phyloP scores from a whole-genome alignment of 495 filamentous ascomycete species.

The Neurospora tetraspora region DNA sequence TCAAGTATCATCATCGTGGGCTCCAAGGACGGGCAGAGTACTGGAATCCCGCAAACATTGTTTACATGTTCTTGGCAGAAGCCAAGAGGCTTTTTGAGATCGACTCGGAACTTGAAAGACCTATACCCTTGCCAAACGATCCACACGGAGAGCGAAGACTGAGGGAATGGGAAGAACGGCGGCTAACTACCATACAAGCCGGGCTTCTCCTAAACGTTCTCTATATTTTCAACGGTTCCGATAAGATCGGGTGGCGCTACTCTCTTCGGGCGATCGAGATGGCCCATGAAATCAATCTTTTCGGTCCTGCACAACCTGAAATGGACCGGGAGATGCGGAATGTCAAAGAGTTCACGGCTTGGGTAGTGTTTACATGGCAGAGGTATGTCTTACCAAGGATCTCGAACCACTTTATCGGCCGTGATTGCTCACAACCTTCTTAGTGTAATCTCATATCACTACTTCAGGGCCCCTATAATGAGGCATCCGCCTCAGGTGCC shows the following conservation, averaged over 20 bases:
- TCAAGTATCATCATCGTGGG: constrained; percentile 22
- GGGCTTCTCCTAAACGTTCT: constrained; percentile 19
- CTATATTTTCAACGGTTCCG: constrained; percentile 23
- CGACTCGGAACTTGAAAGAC: constrained; percentile 13
- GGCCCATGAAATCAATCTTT: constrained; percentile 23
- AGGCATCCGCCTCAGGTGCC: constrained; percentile 15
- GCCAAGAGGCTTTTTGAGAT: constrained; percentile 29
- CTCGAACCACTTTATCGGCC: constrained; percentile 1
- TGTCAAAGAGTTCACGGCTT: constrained; percentile 26
- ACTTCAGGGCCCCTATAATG: constrained; percentile 16
- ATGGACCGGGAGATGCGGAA: constrained; percentile 7
- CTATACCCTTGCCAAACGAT: constrained; percentile 8
- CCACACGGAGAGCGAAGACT: constrained; percentile 9
- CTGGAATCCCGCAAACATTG: constrained; percentile 27
- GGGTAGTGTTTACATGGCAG: constrained; percentile 27
- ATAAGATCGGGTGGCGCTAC: constrained; percentile 27
- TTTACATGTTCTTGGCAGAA: constrained; percentile 32
- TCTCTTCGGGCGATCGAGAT: constrained; percentile 23
- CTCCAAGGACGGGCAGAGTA: constrained; percentile 21
- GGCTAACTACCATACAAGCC: constrained; percentile 28
- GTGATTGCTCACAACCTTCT: neutral
- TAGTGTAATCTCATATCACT: constrained; percentile 20
- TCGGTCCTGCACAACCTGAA: neutral
- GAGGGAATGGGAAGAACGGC: constrained; percentile 14
- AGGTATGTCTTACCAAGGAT: constrained; percentile 18